Percentiles rank a stretch among this genome's conserved stretches.
Conservation (phyloP, 176 grass and related monocot species). For the Oryza glaberrima region DNA sequence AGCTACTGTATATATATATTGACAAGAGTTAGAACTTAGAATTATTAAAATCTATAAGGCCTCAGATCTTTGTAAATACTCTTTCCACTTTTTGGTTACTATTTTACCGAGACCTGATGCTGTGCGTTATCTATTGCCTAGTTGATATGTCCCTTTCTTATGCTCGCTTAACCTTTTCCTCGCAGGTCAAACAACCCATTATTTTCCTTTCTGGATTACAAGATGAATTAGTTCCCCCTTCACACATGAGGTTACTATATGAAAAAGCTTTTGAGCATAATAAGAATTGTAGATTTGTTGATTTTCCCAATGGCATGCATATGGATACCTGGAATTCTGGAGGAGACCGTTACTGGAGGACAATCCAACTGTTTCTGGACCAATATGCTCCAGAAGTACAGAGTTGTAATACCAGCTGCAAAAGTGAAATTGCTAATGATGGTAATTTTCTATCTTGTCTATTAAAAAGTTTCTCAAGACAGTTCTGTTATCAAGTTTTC, state of each 20-base stretch:
- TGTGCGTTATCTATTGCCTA: constrained; percentile 5
- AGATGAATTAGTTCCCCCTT: constrained; percentile 92
- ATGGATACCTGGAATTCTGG: constrained; percentile 98
- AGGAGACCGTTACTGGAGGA: constrained; percentile 93
- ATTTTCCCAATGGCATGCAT: constrained; percentile 97
- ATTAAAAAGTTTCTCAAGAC: background rate
- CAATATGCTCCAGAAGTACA: constrained; percentile 59
- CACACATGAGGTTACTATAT: constrained; percentile 84
- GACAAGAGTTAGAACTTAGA: constrained; percentile 14
- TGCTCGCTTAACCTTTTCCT: constrained; percentile 16
- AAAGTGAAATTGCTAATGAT: constrained; percentile 48
- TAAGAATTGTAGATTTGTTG: constrained; percentile 73
- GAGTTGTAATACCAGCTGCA: constrained; percentile 47
- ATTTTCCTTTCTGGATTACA: constrained; percentile 93
- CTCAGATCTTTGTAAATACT: constrained; percentile 13
- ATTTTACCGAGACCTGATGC: constrained; percentile 19
- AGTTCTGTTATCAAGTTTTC: constrained; percentile 14
- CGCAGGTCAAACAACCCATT: constrained; percentile 87
- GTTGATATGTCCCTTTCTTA: constrained; percentile 4
- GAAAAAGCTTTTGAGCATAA: constrained; percentile 72
- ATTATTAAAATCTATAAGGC: constrained; percentile 8
- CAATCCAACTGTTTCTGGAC: constrained; percentile 79
- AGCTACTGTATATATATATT: constrained; percentile 14
- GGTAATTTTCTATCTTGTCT: constrained; percentile 55
- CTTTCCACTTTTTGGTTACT: constrained; percentile 16